Conservation (phyloP, 208 protist species). For the Leishmania amazonensis region DNA sequence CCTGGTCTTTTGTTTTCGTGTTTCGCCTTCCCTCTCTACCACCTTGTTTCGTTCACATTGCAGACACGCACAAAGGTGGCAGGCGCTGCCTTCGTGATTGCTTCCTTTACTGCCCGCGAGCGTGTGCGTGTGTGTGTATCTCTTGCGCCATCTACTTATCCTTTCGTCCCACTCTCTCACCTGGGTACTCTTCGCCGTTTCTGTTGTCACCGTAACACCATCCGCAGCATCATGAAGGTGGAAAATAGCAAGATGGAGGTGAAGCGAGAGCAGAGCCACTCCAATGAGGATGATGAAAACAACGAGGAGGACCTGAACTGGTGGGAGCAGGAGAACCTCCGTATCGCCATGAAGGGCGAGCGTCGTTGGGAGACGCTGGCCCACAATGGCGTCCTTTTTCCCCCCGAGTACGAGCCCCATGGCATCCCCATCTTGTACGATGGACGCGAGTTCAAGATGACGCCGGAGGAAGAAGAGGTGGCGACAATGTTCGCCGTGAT, state of each 20-base stretch:
- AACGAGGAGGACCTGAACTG: constrained; percentile 71
- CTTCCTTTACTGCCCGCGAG: background rate
- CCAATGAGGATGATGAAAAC: constrained; percentile 54
- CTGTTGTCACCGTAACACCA: constrained; percentile 9
- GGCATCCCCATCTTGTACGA: constrained; percentile 96
- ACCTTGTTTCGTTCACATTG: background rate
- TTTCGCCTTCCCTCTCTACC: background rate
- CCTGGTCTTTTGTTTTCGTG: background rate
- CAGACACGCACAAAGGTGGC: background rate
- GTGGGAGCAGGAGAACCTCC: constrained; percentile 87
- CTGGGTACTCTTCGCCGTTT: background rate
- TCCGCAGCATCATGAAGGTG: constrained; percentile 32
- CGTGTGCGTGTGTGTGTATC: background rate
- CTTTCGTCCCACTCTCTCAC: background rate
- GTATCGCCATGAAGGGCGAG: constrained; percentile 70
- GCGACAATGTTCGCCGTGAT: constrained; percentile 98
- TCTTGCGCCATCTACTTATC: background rate
- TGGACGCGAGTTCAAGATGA: constrained; percentile 91
- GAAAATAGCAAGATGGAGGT: constrained; percentile 32
- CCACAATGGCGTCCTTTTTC: constrained; percentile 98
- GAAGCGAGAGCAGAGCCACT: constrained; percentile 36
- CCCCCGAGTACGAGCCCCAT: constrained; percentile 96
- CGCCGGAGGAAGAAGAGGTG: constrained; percentile 97
- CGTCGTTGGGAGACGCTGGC: constrained; percentile 95
- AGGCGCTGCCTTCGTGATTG: background rate